A percentile compares a stretch with the other conserved stretches of the same genome.
These are phyloP conservation scores for Trichosporon faecale DNA, from an alignment of 1,284 basidiomycete genomes.

Conservation along the genomic window DNA sequence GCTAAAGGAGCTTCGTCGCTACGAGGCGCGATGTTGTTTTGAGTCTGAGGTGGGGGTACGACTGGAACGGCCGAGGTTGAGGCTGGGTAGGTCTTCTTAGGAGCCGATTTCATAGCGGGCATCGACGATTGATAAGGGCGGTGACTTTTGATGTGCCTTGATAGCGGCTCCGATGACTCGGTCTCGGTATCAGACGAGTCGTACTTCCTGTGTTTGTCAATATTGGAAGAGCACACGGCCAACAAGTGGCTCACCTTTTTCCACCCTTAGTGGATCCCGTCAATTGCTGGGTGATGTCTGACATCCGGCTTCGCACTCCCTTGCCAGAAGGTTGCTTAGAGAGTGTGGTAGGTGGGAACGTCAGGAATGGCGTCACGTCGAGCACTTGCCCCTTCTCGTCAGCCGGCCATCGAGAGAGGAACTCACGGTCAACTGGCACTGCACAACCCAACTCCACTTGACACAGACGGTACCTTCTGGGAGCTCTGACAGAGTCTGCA, in stretches of 20 bases:
- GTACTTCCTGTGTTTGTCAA: conserved; percentile 25
- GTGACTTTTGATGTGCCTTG: background rate
- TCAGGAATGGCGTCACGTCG: conserved; percentile 30
- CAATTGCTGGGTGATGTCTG: conserved; percentile 35
- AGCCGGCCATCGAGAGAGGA: background rate
- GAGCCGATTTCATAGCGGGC: background rate
- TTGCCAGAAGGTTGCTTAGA: conserved; percentile 16
- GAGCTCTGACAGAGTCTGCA: conserved; percentile 37
- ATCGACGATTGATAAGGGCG: background rate
- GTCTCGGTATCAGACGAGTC: conserved; percentile 36
- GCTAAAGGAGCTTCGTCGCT: conserved; percentile 15
- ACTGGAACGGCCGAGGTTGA: background rate
- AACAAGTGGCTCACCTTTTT: background rate
- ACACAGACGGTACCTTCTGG: conserved; percentile 42
- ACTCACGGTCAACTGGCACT: conserved; percentile 39
- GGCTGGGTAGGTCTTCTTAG: background rate
- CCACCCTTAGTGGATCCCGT: conserved; percentile 8
- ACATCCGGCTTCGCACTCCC: conserved; percentile 18
- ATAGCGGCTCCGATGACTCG: conserved; percentile 31
- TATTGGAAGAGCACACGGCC: background rate
- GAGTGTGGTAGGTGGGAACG: conserved; percentile 34
- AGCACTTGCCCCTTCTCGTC: conserved; percentile 27
- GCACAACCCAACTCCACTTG: conserved; percentile 41
- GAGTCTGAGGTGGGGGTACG: background rate
- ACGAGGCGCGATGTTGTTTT: background rate